Conservation (phyloP, 768 basidiomycete genomes). For the Gelatoporia subvermispora region DNA sequence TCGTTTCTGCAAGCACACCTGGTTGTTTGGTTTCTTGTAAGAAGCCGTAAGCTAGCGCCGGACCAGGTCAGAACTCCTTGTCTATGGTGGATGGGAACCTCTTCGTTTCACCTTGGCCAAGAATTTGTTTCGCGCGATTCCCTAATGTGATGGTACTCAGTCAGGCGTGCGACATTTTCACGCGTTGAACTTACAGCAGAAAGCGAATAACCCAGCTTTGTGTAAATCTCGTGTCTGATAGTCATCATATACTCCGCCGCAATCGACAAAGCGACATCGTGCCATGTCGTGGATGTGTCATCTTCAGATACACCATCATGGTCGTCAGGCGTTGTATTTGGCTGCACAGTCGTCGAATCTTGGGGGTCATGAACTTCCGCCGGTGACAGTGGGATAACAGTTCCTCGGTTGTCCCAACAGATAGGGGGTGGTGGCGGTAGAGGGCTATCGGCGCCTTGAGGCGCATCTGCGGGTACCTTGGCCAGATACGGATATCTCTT, state of each 20-base stretch:
- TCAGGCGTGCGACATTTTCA: neutral
- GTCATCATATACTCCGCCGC: slow-evolving; percentile 84
- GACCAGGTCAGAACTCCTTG: neutral
- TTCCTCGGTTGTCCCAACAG: slow-evolving; percentile 56
- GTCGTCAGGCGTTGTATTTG: neutral
- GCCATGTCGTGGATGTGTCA: slow-evolving; percentile 61
- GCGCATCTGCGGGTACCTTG: slow-evolving; percentile 61
- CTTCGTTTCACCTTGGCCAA: slow-evolving; percentile 70
- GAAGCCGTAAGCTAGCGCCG: slow-evolving; percentile 71
- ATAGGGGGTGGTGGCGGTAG: slow-evolving; percentile 70
- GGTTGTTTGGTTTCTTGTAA: slow-evolving; percentile 85
- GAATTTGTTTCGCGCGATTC: slow-evolving; percentile 90
- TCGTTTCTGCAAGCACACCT: slow-evolving; percentile 40
- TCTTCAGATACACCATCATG: slow-evolving; percentile 15
- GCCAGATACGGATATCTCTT: slow-evolving; percentile 74
- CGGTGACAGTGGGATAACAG: slow-evolving; percentile 54
- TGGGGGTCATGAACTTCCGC: neutral
- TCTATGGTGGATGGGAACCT: neutral
- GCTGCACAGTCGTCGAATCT: neutral
- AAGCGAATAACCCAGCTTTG: slow-evolving; percentile 84
- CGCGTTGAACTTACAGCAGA: slow-evolving; percentile 60
- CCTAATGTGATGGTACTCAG: slow-evolving; percentile 37
- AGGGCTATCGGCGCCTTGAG: slow-evolving; percentile 67
- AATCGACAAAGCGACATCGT: slow-evolving; percentile 85
- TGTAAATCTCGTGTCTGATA: slow-evolving; percentile 61